Evolutionary conservation across 1,284 basidiomycete genomes (phyloP), one percentile per base, ranked within the genome.

Genomic region (Tranzscheliella williamsii): DNA sequence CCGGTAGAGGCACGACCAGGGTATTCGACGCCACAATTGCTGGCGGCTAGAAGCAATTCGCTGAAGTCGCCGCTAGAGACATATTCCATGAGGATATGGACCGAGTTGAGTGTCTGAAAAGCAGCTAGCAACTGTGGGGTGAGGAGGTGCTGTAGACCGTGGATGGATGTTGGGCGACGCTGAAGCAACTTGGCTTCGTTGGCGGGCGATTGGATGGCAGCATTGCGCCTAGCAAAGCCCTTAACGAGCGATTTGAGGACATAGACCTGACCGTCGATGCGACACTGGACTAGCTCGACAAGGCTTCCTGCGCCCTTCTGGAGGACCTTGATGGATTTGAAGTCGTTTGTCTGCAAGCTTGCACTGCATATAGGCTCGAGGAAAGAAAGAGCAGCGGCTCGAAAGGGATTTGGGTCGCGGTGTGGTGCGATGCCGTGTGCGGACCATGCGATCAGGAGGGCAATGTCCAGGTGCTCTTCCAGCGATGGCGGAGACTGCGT

Each of bases 61-160:
- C 75, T 64, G 15, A 77, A 67, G 43, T 77, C 75, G 22, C 75
- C 75, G 17, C 70, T 71, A 7, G 75, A 65, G 8, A 72, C 60
- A 42, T 76, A 75, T 41, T 77, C 70, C 66, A 77, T 70, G n/a
- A 75, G 57, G 16, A 77, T 45, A 30, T 75, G 73, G 18, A 76
- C 58, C n/a, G 64, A 68, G 31, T 60, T 62, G 11, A 54, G 56
- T 3, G 69, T 70, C 35, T 73, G 72, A 34, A 75, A 77, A 2
- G 73, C 58, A 7, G 75, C 73, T 6, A 66, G 52, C 17, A 75
- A 55, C 40, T 63, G 38, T 12, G 75, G 75, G 13, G 72, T 69
- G 13, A 54, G 48, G 6, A 46, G 40, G 16, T 41, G 38, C 17
- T 44, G 41, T n/a, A n/a, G n/a, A n/a, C n/a, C n/a, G n/a, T n/a